These are phyloP conservation scores for Mortierella alpina DNA, from an alignment of 192 early-diverging fungal species.

Conservation along the genomic window DNA sequence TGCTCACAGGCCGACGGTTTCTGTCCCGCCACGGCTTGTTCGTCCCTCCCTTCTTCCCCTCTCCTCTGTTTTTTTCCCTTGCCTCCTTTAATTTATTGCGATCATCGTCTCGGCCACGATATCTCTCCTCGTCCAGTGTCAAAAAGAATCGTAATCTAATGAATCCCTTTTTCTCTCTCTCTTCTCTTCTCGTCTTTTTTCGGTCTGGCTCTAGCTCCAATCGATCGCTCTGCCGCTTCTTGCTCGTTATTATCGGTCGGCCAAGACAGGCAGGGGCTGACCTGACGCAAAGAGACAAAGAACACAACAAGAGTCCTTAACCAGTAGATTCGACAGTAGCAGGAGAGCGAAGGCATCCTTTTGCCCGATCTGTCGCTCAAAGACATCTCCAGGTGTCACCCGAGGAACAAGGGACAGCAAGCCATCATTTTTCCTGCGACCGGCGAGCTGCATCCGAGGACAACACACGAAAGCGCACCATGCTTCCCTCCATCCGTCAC, in stretches of 20 bases:
- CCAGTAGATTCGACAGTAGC: too few species aligned
- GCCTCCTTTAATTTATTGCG: background rate
- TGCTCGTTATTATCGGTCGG: background rate
- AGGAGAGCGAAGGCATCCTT: too few species aligned
- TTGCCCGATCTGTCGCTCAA: too few species aligned
- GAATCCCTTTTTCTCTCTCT: too few species aligned
- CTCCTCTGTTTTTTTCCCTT: background rate
- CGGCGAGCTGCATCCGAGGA: background rate
- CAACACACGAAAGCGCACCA: constrained; percentile 5
- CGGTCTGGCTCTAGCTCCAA: too few species aligned
- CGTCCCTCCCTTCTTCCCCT: background rate
- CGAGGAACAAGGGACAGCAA: background rate
- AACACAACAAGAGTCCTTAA: too few species aligned
- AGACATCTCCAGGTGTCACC: background rate
- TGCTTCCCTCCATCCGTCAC: constrained; percentile 49
- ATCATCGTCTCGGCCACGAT: background rate
- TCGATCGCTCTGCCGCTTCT: background rate
- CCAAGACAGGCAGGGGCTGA: background rate
- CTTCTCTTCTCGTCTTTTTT: too few species aligned
- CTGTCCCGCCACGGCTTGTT: too few species aligned
- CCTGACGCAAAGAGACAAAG: too few species aligned
- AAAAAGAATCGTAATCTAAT: too few species aligned
- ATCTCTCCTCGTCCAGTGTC: too few species aligned
- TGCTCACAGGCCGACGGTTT: too few species aligned
- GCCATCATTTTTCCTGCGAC: background rate